Evolutionary conservation across 495 filamentous ascomycete species (phyloP), one percentile per base, ranked within the genome.

Genomic region (Neurospora sp.): DNA sequence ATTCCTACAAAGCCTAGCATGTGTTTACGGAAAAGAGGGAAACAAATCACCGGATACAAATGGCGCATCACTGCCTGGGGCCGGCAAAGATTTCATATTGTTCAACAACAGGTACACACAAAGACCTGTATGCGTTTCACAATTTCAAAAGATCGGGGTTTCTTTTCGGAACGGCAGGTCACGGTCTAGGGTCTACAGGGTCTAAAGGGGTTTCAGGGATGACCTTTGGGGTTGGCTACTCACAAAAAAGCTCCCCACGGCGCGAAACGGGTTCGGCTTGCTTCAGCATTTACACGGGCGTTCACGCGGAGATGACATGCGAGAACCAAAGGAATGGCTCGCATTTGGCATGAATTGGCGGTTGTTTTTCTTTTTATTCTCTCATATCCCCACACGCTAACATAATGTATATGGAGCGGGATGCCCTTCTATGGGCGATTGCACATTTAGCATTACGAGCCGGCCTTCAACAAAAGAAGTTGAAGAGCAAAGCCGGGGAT

Each of bases 271-370:
- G 23, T 40, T 70, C 39, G 71, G 74, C 39, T 70, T 75, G 37
- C 54, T 69, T 70, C 46, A 73, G 74, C 74, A 76, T 76, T 76
- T 76, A 74, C 74, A 74, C n/a, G 74, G 74, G 74, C 69, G 62
- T 73, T 74, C 40, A 39, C 35, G 23, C 71, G 12, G 18, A 62
- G 54, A 62, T 35, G 54, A 35, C 27, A 62, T 35, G 54, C 54
- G 27, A 35, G 14, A 62, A 62, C 23, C 54, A 62, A 62, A 31
- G 54, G 27, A 18, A 35, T 8, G 54, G 54, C 54, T 62, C 54
- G 54, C 14, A 62, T 16, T 62, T 62, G 27, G 54, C 23, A 62
- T 62, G 54, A 62, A 31, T 62, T 54, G 37, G 27, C 37, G 69
- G 35, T 27, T 40, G 35, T 70, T 38, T 38, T 70, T 70, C 3